Evolutionary conservation across 2,329 filamentous ascomycete species (phyloP), one percentile per base, ranked within the genome.

Genomic region (Colletotrichum graminicola): DNA sequence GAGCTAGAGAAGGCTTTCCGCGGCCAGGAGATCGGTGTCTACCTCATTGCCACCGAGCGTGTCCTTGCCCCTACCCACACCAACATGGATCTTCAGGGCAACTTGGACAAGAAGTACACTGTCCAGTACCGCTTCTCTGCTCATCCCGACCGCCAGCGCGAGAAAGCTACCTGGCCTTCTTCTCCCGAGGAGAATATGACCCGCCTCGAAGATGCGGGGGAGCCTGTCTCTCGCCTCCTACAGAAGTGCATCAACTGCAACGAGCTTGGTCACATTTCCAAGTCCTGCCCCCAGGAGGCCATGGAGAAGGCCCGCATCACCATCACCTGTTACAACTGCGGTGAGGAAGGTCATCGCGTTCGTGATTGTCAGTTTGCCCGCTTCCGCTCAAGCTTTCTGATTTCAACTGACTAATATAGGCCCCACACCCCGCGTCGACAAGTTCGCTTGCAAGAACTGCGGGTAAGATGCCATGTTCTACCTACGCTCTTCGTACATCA

Each of bases 1-100:
- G 83, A 91, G 23, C 83, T 94, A 7, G 91, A 94, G 82, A 76
- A 83, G 41, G 84, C 84, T 1, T 86, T 94, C 77, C 88, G 91
- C 8, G 75, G 79, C 1, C 82, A 88, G 52, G 77, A 82, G 0
- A 84, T 92, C 70, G 80, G 80, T 3, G 80, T 92, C 18, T 91
- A 86, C 80, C 81, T 94, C 64, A 91, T 93, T 74, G 89, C 89
- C 7, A 79, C 88, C 7, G 87, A 92, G 82, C 87, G 88, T 74
- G 81, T 87, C 43, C 79, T 92, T 39, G 77, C 84, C 0, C 77
- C 81, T 1, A 89, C 89, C 6, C 86, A 90, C 74, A 92, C 90
- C 72, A 91, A 92, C 80, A 92, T 93, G 88, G 91, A 93, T 74
- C 82, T 93, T 1, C 91, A 93, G 76, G 92, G 92, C 6, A 88